Base-by-base conservation (phyloP, 2,329 filamentous ascomycete genomes). In the Alternaria ventricosa region DNA sequence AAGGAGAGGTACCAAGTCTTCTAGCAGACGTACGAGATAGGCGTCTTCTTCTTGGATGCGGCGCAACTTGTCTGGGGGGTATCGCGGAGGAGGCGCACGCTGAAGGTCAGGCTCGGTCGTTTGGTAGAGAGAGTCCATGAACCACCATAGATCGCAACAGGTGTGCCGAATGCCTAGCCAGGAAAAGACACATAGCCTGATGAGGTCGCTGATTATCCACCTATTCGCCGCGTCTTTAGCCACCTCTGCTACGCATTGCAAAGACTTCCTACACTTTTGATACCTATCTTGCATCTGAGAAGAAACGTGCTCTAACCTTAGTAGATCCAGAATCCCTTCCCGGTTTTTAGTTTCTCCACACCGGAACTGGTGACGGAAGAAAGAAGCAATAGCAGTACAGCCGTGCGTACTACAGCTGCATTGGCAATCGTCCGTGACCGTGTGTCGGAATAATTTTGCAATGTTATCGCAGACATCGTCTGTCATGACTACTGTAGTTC, bases 401-500 rank as follows among this genome's bases (percentile, higher is more conserved):
- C 44, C 44, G 6, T 46, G 44, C 6, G 44, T 46, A 25, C 44
- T 46, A 25, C 20, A 47, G 4, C 45, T 27, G 45, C 45, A 47
- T n/a, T 47, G 3, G 23, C 45, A 47, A 10, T 27, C 23, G 23
- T 47, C 45, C n/a, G 13, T n/a, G 13, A 15, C 4, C n/a, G 45
- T 27, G 5, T 47, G 22, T 10, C 3, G 45, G 10, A 47, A 47
- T 9, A 10, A 4, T 10, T n/a, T 13, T 25, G 44, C 22, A 20
- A 25, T 11, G 2, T 3, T 13, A 15, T 46, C 9, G 12, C 8
- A 25, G 10, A 8, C 3, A 25, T 25, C 12, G 8, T 46, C 6
- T 27, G 22, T 7, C 3, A 15, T n/a, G 0, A 22, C 44, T n/a
- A 5, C 2, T 12, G 3, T 5, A 2, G 0, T 4, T 1, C 1